Evolutionary conservation across 2,329 filamentous ascomycete genomes (phyloP).

Genomic region (Macrophomina pseudophaseolina): DNA sequence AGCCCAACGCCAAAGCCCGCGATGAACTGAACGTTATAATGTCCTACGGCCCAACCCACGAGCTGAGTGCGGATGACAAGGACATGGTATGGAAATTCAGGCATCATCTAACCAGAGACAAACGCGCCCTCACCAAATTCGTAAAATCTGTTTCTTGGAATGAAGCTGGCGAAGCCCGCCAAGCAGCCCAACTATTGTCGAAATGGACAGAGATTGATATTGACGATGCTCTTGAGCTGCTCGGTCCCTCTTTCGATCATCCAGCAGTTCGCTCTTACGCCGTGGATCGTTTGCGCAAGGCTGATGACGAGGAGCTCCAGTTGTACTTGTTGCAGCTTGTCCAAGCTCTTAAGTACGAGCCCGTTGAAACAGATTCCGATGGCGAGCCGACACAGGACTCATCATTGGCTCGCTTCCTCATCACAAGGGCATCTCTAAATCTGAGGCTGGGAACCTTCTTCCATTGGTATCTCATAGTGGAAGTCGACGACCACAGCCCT

Average conservation of each 20-base stretch:
- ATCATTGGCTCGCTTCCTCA: conserved; percentile 86
- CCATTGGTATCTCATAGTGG: conserved; percentile 98
- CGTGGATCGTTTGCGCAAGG: conserved; percentile 86
- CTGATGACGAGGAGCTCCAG: conserved; percentile 88
- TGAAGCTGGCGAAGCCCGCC: conserved; percentile 80
- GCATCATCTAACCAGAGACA: conserved; percentile 91
- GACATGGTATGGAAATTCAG: conserved; percentile 97
- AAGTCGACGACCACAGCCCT: conserved; percentile 82
- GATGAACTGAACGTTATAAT: conserved; percentile 89
- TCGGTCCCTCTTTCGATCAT: conserved; percentile 92
- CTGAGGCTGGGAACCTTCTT: conserved; percentile 93
- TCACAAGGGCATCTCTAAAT: conserved; percentile 84
- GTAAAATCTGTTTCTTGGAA: conserved; percentile 97
- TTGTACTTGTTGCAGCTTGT: conserved; percentile 93
- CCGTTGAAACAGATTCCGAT: conserved; percentile 57
- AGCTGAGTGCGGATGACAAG: conserved; percentile 87
- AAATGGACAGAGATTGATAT: conserved; percentile 98
- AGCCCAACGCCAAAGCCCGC: conserved; percentile 92
- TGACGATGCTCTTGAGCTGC: conserved; percentile 91
- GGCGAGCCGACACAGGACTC: conserved; percentile 73
- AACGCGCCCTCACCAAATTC: conserved; percentile 86
- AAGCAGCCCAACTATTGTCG: conserved; percentile 85
- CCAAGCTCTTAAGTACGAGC: conserved; percentile 91
- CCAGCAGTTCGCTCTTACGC: conserved; percentile 88
- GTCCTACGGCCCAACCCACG: conserved; percentile 89